Conservation (phyloP, 345 rosid species). For the Citrus medica region DNA sequence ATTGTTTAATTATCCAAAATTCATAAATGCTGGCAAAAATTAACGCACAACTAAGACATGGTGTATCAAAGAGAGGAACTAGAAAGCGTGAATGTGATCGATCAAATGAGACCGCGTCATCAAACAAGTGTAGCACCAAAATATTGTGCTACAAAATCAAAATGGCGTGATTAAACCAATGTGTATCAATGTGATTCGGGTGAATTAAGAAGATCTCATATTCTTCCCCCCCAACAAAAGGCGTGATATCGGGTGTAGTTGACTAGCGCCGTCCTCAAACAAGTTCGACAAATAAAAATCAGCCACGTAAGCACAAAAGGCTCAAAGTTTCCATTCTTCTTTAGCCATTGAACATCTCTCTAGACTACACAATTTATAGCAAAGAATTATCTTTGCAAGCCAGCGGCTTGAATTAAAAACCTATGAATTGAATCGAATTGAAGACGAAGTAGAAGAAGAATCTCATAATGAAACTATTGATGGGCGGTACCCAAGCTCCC, state of each 20-base stretch:
- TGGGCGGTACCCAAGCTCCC: too few relatives aligned
- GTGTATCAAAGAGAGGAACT: too few relatives aligned
- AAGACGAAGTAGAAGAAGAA: too few relatives aligned
- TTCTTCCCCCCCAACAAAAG: background rate
- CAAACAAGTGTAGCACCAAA: background rate
- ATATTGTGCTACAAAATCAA: background rate
- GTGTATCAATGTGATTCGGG: background rate
- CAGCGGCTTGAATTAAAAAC: too few relatives aligned
- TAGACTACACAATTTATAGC: background rate
- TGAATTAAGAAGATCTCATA: background rate
- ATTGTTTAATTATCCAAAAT: too few relatives aligned
- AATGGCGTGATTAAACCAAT: constrained; percentile 34
- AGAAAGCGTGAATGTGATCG: background rate
- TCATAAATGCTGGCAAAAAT: too few relatives aligned
- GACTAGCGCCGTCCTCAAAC: background rate
- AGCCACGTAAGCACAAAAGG: background rate
- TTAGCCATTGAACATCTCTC: background rate
- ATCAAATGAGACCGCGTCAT: background rate
- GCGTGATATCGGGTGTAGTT: background rate
- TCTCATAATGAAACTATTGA: too few relatives aligned
- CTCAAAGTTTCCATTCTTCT: background rate
- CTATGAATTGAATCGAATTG: too few relatives aligned
- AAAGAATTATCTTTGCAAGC: background rate
- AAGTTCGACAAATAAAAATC: background rate
- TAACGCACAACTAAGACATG: too few relatives aligned